phyloP scores from a whole-genome alignment of 805 yeast genomes.

The Blastobotrys americana region DNA sequence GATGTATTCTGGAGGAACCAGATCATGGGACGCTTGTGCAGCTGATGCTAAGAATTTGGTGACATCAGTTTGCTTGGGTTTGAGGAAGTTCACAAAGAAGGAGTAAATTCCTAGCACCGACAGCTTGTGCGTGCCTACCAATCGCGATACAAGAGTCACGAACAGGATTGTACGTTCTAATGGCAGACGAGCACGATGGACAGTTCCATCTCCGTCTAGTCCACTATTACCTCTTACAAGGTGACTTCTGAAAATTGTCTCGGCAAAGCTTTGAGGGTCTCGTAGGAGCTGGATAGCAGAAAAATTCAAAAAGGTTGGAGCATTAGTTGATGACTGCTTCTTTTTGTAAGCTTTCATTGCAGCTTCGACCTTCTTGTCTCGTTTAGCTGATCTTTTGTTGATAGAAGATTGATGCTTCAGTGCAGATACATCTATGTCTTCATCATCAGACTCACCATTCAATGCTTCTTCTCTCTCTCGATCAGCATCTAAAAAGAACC shows the following conservation, averaged over 20 bases:
- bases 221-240: constrained; percentile 54
- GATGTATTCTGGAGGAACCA: constrained; percentile 93
- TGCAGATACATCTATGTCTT: constrained; percentile 53
- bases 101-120: constrained; percentile 86
- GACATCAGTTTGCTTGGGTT: constrained; percentile 91
- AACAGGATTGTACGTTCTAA: constrained; percentile 85
- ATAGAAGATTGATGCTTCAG: constrained; percentile 75
- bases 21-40: constrained; percentile 94
- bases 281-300: constrained; percentile 89
- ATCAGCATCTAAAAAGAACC: constrained; percentile 91
- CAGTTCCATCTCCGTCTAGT: background rate
- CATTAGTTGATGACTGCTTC: constrained; percentile 39
- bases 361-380: constrained; percentile 69
- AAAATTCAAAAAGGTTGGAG: constrained; percentile 73
- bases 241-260: constrained; percentile 64
- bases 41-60: constrained; percentile 95
- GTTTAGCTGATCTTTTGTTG: constrained; percentile 73
- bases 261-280: constrained; percentile 98
- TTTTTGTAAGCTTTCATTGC: constrained; percentile 61
- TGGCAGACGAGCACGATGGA: constrained; percentile 41
- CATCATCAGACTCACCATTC: constrained; percentile 67
- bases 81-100: constrained; percentile 77
- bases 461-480: constrained; percentile 81
- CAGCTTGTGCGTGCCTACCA: constrained; percentile 91
- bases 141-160: constrained; percentile 78